A percentile compares a stretch with the other conserved stretches of the same genome.
These are phyloP conservation scores for Aspergillus thermomutatus DNA, from an alignment of 2,329 filamentous ascomycete species.

Conservation along the genomic window DNA sequence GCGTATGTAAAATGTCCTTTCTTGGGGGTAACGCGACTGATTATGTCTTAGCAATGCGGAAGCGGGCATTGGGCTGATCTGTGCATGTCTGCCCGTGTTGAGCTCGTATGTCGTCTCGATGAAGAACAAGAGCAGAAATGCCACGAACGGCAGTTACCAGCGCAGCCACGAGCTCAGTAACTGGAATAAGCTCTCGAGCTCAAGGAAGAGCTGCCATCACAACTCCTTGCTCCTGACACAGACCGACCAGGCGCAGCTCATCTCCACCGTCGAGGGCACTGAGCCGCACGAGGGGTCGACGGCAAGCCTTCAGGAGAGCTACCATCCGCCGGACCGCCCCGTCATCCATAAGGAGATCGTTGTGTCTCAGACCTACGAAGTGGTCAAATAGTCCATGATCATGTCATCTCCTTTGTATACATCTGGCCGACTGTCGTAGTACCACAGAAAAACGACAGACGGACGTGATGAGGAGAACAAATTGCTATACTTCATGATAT, in stretches of 20 bases:
- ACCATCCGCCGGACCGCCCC: too few species aligned
- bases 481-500: too few species aligned
- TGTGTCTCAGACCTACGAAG: too few species aligned
- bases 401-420: too few species aligned
- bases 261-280: too few species aligned
- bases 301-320: too few species aligned
- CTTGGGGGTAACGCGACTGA: not conserved
- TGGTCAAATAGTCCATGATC: too few species aligned
- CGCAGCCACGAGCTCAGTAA: not conserved
- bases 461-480: too few species aligned
- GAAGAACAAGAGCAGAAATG: not conserved
- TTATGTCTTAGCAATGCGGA: slow-evolving; percentile 17
- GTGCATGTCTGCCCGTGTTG: slow-evolving; percentile 19
- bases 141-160: not conserved
- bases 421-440: too few species aligned
- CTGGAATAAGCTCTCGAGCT: not conserved
- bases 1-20: slow-evolving; percentile 14
- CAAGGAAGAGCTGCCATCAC: not conserved
- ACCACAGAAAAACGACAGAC: too few species aligned
- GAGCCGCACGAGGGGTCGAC: too few species aligned
- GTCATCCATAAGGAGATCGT: too few species aligned
- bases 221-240: not conserved
- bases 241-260: not conserved
- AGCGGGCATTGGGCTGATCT: slow-evolving; percentile 22
- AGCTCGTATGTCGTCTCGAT: not conserved